phyloP scores from a whole-genome alignment of 306 rosid species.

The Albizia julibrissin region DNA sequence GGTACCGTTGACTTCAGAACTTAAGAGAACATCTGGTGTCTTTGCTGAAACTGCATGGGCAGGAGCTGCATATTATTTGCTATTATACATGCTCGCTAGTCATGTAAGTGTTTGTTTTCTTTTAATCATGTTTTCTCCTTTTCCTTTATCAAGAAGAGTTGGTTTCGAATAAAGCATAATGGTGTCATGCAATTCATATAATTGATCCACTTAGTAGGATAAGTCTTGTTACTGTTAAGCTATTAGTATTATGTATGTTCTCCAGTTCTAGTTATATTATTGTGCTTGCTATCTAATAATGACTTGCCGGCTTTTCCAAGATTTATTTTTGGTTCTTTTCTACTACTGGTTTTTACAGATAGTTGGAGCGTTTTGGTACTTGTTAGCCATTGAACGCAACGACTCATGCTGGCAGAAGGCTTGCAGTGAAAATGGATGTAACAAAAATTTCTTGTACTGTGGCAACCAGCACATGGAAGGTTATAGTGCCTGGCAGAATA shows the following conservation, averaged over 20 bases:
- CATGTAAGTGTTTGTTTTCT: conserved; percentile 68
- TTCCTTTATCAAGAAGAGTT: background rate
- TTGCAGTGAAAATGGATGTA: conserved; percentile 42
- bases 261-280: conserved; percentile 19
- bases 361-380: conserved; percentile 97
- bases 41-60: conserved; percentile 99
- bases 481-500: conserved; percentile 44
- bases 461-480: conserved; percentile 47
- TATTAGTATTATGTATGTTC: background rate
- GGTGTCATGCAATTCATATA: background rate
- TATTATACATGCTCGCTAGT: conserved; percentile 95
- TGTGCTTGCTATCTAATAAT: conserved; percentile 18
- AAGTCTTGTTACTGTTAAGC: background rate
- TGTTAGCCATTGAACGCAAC: conserved; percentile 87
- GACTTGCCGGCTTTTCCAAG: conserved; percentile 8
- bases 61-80: conserved; percentile 95
- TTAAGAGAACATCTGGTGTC: conserved; percentile 94
- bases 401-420: conserved; percentile 90
- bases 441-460: conserved; percentile 68
- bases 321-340: conserved; percentile 7
- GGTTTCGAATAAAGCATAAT: background rate
- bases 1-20: conserved; percentile 86
- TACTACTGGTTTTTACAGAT: conserved; percentile 56
- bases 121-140: conserved; percentile 18
- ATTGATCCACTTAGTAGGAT: background rate